Percentiles rank a stretch among this genome's conserved stretches.
These are phyloP conservation scores for Fonsecaea nubica DNA, from an alignment of 2,329 filamentous ascomycete species.

Conservation along the genomic window DNA sequence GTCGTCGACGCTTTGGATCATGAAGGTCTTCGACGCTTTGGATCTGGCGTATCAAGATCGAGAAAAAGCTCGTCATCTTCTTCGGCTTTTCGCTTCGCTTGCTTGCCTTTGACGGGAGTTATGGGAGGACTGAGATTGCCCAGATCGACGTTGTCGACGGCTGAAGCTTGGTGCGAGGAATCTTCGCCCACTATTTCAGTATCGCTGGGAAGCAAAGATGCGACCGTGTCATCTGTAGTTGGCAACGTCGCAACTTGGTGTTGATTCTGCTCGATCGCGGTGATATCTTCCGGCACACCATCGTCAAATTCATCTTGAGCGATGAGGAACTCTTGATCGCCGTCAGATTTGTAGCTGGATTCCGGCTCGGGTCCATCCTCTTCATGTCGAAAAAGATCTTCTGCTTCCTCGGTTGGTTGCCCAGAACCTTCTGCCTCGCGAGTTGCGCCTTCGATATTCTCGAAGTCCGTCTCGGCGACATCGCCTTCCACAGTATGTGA, in stretches of 20 bases:
- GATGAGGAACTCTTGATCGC: conserved; percentile 34
- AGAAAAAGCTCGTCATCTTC: conserved; percentile 38
- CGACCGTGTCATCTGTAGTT: background rate
- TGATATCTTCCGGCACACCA: conserved; percentile 10
- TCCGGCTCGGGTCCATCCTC: conserved; percentile 20
- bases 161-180: conserved; percentile 4
- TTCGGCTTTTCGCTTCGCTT: conserved; percentile 37
- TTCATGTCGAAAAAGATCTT: conserved; percentile 26
- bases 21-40: conserved; percentile 38
- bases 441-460: conserved; percentile 9
- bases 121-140: conserved; percentile 26
- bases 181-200: conserved; percentile 2
- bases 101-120: conserved; percentile 31
- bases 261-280: conserved; percentile 1
- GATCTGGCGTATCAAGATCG: conserved; percentile 37
- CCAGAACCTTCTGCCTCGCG: conserved; percentile 8
- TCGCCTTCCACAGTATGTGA: conserved; percentile 33
- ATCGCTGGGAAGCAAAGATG: background rate
- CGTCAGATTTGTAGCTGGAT: conserved; percentile 21
- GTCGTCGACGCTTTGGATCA: background rate
- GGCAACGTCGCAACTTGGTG: background rate
- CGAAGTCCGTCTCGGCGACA: background rate
- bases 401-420: conserved; percentile 19
- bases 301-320: conserved; percentile 17
- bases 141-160: conserved; percentile 1